Evolutionary conservation across 768 basidiomycete genomes (phyloP).

Genomic region (Collybiopsis confluens): DNA sequence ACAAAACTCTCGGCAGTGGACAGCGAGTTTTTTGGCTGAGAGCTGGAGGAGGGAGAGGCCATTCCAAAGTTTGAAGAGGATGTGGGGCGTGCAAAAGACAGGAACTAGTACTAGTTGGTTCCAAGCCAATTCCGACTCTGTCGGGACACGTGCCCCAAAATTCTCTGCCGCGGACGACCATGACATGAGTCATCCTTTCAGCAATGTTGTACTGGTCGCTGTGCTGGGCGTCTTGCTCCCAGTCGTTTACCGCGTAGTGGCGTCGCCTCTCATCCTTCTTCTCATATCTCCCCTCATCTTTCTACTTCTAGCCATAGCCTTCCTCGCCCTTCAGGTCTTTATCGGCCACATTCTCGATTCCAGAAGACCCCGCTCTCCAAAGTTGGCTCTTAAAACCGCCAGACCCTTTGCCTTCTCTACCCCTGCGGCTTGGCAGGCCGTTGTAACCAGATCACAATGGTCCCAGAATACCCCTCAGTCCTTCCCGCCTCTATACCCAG

Average conservation of each 20-base stretch:
- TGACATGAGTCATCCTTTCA: constrained; percentile 34
- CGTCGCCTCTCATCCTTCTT: constrained; percentile 63
- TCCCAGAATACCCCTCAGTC: constrained; percentile 66
- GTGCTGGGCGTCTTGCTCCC: constrained; percentile 57
- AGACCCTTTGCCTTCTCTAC: constrained; percentile 84
- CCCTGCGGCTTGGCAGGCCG: constrained; percentile 92
- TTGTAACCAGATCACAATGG: constrained; percentile 87
- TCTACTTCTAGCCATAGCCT: constrained; percentile 41
- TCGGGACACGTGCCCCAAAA: background rate
- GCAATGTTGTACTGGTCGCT: constrained; percentile 54
- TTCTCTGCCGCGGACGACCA: background rate
- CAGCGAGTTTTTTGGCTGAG: constrained; percentile 26
- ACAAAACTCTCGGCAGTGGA: constrained; percentile 79
- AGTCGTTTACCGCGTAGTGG: constrained; percentile 46
- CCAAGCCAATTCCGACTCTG: background rate
- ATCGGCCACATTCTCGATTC: constrained; percentile 58
- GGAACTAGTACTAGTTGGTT: too few relatives aligned
- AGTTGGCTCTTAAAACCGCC: constrained; percentile 51
- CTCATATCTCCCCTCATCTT: constrained; percentile 61
- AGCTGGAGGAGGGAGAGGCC: constrained; percentile 14
- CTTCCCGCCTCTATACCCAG: constrained; percentile 62
- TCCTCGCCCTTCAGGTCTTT: constrained; percentile 50
- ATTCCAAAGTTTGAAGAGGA: background rate
- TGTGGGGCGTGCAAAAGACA: background rate
- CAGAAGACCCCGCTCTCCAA: constrained; percentile 23